These are phyloP conservation scores for Arthroderma sp. DNA, from an alignment of 2,329 filamentous ascomycete species.

Conservation along the genomic window DNA sequence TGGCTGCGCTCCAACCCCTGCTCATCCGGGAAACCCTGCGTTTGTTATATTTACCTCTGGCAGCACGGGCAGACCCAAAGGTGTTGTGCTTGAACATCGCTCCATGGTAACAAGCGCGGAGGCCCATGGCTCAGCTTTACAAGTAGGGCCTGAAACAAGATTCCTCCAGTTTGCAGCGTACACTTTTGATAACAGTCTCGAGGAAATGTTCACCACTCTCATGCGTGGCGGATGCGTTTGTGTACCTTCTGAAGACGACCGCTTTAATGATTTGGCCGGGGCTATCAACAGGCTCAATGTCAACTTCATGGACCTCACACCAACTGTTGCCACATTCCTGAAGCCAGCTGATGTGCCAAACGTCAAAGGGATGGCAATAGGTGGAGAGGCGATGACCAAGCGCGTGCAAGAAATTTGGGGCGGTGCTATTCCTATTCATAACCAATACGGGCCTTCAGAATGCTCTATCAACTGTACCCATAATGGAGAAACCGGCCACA, in stretches of 20 bases:
- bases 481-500: conserved; percentile 6
- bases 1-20: conserved; percentile 24
- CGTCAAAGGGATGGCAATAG: conserved; percentile 23
- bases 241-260: conserved; percentile 29
- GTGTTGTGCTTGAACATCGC: conserved; percentile 62
- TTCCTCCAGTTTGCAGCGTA: conserved; percentile 32
- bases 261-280: conserved; percentile 33
- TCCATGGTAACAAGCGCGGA: conserved; percentile 17
- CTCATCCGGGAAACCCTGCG: conserved; percentile 58
- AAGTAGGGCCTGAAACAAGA: conserved; percentile 21
- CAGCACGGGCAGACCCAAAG: conserved; percentile 75
- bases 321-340: conserved; percentile 37
- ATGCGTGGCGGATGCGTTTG: conserved; percentile 31
- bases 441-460: conserved; percentile 13
- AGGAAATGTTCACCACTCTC: conserved; percentile 22
- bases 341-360: conserved; percentile 25
- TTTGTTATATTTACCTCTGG: conserved; percentile 75
- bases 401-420: conserved; percentile 13
- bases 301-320: conserved; percentile 43
- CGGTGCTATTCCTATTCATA: conserved; percentile 8
- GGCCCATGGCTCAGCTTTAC: conserved; percentile 31
- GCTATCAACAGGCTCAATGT: conserved; percentile 36
- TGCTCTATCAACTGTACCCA: conserved; percentile 11
- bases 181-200: conserved; percentile 32
- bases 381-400: conserved; percentile 22